Conservation (phyloP, 768 basidiomycete genomes). For the Hericium alpestre region DNA sequence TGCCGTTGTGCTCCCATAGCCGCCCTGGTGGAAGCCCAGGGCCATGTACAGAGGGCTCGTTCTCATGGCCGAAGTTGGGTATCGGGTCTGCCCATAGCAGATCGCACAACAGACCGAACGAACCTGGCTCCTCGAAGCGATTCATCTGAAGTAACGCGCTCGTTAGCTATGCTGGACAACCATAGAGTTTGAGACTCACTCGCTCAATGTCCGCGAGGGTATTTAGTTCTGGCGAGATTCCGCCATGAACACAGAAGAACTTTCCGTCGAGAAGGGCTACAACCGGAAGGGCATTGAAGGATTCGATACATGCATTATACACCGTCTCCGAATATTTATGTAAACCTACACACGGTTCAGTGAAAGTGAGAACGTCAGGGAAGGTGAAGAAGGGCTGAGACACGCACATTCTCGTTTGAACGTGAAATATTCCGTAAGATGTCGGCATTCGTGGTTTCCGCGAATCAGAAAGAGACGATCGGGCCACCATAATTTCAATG, state of each 20-base stretch:
- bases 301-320: constrained; percentile 87
- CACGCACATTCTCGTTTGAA: constrained; percentile 91
- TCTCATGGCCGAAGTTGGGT: constrained; percentile 78
- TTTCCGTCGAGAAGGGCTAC: constrained; percentile 87
- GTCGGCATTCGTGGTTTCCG: constrained; percentile 59
- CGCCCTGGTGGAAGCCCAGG: constrained; percentile 45
- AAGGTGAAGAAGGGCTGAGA: not conserved
- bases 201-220: constrained; percentile 63
- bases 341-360: constrained; percentile 40
- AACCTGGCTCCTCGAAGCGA: constrained; percentile 89
- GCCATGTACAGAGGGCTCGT: constrained; percentile 38
- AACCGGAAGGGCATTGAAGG: constrained; percentile 85
- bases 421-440: constrained; percentile 64
- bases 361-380: not conserved
- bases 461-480: constrained; percentile 49
- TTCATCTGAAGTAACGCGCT: constrained; percentile 48
- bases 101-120: constrained; percentile 85
- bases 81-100: constrained; percentile 95
- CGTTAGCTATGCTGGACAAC: not conserved
- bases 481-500: constrained; percentile 55
- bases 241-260: constrained; percentile 97
- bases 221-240: constrained; percentile 79
- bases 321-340: constrained; percentile 82
- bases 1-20: constrained; percentile 70
- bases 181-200: constrained; percentile 29